These are phyloP conservation scores for Rhododendron simsii DNA, from an alignment of 148 eudicot species.

Conservation along the genomic window DNA sequence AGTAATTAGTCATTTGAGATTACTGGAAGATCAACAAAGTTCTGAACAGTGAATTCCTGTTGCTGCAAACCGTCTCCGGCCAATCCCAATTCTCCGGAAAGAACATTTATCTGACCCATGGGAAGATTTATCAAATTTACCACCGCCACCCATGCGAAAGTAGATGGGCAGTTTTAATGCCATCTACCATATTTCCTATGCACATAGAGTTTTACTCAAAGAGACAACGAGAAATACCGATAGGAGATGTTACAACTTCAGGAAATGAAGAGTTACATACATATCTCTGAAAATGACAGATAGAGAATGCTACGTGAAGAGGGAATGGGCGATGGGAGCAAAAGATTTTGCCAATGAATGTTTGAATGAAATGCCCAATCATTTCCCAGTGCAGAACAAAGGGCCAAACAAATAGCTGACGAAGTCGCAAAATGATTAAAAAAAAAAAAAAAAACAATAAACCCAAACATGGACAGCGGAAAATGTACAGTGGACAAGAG, in stretches of 20 bases:
- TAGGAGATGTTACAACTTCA: too few relatives aligned
- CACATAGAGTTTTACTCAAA: too few relatives aligned
- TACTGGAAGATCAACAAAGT: not conserved
- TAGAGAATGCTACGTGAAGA: not conserved
- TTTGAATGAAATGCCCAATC: not conserved
- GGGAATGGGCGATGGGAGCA: not conserved
- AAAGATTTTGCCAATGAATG: not conserved
- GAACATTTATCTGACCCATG: not conserved
- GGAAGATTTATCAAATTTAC: not conserved
- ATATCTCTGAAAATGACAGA: not conserved
- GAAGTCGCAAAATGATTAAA: not conserved
- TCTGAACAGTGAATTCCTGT: not conserved
- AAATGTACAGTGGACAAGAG: not conserved
- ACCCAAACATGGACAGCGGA: not conserved
- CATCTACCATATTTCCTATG: too few relatives aligned
- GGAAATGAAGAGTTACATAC: not conserved
- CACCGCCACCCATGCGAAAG: not conserved
- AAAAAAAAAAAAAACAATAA: not conserved
- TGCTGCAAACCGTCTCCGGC: not conserved
- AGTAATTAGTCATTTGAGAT: not conserved
- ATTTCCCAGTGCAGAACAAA: not conserved
- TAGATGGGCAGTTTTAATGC: not conserved
- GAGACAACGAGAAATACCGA: not conserved
- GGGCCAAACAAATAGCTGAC: conserved; percentile 1
- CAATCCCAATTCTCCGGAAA: not conserved